Percentiles rank a stretch among this genome's conserved stretches.
phyloP scores from a whole-genome alignment of 345 rosid species.

The Acer negundo region DNA sequence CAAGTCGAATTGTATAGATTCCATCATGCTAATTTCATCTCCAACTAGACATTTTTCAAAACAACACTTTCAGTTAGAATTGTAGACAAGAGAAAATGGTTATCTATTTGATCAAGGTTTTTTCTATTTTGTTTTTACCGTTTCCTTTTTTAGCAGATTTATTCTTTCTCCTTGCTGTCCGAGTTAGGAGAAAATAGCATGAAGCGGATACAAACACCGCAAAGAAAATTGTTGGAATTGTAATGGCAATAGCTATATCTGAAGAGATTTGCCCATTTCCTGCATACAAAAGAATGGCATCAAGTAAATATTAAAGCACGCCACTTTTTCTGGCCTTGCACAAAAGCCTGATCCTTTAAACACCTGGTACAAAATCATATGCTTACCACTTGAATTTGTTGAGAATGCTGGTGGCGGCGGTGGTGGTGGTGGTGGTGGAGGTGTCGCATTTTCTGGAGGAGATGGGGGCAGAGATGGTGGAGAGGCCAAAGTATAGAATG shows the following conservation, averaged over 20 bases:
- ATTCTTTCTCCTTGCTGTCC: not conserved
- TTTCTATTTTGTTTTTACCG: not conserved
- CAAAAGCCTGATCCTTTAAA: not conserved
- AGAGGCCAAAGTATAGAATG: constrained; percentile 16
- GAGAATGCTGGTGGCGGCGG: constrained; percentile 5
- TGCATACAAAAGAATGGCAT: not conserved
- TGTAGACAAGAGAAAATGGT: not conserved
- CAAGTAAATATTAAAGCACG: not conserved
- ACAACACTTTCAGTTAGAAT: not conserved
- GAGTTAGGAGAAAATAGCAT: not conserved
- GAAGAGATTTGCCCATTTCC: not conserved
- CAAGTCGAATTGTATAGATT: constrained; percentile 6
- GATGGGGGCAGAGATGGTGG: not conserved
- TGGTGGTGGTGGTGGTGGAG: not conserved
- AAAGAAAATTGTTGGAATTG: not conserved
- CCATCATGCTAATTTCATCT: not conserved
- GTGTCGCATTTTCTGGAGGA: not conserved
- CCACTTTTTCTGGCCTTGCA: not conserved
- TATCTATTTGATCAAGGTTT: not conserved
- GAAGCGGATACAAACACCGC: not conserved
- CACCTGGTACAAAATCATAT: not conserved
- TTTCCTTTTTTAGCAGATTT: not conserved
- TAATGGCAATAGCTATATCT: not conserved
- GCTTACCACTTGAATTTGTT: not conserved
- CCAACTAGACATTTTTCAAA: not conserved